Percentiles rank a stretch among this genome's conserved stretches.
Evolutionary conservation across 208 protist species (phyloP).

Genomic region (Vickermania ingenoplastis): DNA sequence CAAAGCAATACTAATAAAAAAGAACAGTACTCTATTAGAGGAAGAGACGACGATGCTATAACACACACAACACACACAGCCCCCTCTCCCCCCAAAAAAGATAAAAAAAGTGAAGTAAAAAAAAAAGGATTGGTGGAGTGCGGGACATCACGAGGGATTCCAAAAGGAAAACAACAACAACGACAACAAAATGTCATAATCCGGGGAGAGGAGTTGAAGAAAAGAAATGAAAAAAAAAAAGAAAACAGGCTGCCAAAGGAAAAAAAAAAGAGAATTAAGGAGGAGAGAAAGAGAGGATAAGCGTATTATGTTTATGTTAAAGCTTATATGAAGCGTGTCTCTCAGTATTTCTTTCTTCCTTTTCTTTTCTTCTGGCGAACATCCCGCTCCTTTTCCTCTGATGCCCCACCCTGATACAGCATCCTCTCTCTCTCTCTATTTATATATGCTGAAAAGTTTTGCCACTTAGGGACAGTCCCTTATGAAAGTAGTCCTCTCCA

Average conservation of each 20-base stretch:
- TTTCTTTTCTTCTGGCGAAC: too few species aligned
- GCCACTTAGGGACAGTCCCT: too few species aligned
- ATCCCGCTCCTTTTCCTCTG: too few species aligned
- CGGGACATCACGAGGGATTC: too few species aligned
- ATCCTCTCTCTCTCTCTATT: too few species aligned
- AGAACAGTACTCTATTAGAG: too few species aligned
- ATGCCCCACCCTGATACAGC: too few species aligned
- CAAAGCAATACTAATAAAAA: neutral
- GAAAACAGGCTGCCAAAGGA: neutral
- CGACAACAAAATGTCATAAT: neutral
- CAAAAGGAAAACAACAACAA: neutral
- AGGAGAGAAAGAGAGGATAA: conserved; percentile 3
- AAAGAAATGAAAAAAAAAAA: conserved; percentile 4
- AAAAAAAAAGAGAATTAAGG: conserved; percentile 2
- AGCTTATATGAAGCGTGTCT: neutral
- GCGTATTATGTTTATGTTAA: conserved; percentile 1
- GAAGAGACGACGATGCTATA: too few species aligned
- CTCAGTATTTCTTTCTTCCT: neutral
- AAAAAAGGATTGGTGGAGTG: neutral
- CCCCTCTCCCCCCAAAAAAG: too few species aligned
- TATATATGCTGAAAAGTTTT: too few species aligned
- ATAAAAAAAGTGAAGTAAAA: neutral
- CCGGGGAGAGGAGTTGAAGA: neutral
- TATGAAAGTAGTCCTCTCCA: too few species aligned
- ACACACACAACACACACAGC: too few species aligned